Evolutionary conservation across 2,329 filamentous ascomycete species (phyloP).

Genomic region (Neopestalotiopsis clavispora): DNA sequence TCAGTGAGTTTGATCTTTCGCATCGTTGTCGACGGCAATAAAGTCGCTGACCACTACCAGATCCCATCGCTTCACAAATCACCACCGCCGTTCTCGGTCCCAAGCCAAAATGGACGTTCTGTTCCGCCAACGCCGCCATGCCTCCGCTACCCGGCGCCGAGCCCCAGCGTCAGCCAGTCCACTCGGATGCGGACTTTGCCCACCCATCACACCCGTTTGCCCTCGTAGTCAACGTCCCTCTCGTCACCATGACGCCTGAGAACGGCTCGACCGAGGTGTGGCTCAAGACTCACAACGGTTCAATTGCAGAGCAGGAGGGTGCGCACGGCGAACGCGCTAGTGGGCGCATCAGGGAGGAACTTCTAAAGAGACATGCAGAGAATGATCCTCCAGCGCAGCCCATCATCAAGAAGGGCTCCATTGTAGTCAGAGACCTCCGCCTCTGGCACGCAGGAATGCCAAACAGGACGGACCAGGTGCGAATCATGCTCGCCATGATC

Average conservation of each 20-base stretch:
- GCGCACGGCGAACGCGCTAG: constrained; percentile 57
- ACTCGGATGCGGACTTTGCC: constrained; percentile 63
- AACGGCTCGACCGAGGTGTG: constrained; percentile 66
- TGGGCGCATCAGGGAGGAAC: constrained; percentile 49
- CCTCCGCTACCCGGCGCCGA: constrained; percentile 45
- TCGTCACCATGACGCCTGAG: constrained; percentile 53
- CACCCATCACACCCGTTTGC: constrained; percentile 61
- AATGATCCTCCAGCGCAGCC: constrained; percentile 54
- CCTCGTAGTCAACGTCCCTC: constrained; percentile 57
- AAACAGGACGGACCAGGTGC: constrained; percentile 52
- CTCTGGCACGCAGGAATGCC: constrained; percentile 70
- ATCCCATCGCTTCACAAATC: constrained; percentile 60
- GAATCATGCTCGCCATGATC: constrained; percentile 66
- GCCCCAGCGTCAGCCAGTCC: constrained; percentile 57
- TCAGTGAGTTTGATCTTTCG: constrained; percentile 45
- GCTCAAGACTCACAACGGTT: constrained; percentile 57
- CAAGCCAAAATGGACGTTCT: constrained; percentile 59
- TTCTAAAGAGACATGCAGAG: constrained; percentile 42
- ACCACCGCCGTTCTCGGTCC: constrained; percentile 60
- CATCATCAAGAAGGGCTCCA: constrained; percentile 55
- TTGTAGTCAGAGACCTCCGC: constrained; percentile 63
- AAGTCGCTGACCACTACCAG: constrained; percentile 23
- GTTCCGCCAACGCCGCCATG: constrained; percentile 62
- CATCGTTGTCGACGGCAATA: neutral
- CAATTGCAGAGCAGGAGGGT: constrained; percentile 47